These are phyloP conservation scores for Diplodia sapinea DNA, from an alignment of 2,329 filamentous ascomycete genomes.

Conservation along the genomic window DNA sequence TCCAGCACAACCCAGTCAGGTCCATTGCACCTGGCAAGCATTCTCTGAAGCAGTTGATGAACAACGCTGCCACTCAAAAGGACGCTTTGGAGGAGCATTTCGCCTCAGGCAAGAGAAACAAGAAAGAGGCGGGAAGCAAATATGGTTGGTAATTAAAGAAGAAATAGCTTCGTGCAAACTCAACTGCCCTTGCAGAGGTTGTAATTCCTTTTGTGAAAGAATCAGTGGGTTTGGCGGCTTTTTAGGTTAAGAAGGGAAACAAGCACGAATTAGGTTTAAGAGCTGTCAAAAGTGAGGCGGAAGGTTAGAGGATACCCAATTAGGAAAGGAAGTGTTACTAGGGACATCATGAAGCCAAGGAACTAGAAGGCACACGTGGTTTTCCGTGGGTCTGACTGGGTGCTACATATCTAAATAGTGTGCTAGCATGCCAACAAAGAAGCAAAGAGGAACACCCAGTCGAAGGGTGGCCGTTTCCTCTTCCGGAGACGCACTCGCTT, in stretches of 20 bases:
- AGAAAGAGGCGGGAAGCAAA: slow-evolving; percentile 77
- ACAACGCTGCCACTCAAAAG: slow-evolving; percentile 78
- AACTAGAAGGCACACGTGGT: not conserved
- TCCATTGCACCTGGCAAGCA: slow-evolving; percentile 87
- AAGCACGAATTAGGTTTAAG: not conserved
- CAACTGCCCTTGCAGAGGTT: not conserved
- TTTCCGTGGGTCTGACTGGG: not conserved
- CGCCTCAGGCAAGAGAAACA: slow-evolving; percentile 77
- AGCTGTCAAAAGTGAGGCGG: not conserved
- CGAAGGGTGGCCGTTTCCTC: not conserved
- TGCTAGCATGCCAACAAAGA: slow-evolving; percentile 23
- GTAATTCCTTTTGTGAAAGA: not conserved
- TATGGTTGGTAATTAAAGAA: slow-evolving; percentile 76
- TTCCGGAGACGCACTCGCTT: slow-evolving; percentile 13
- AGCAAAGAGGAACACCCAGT: not conserved
- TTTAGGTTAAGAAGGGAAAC: not conserved
- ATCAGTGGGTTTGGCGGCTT: not conserved
- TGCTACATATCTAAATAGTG: not conserved
- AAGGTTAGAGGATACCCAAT: slow-evolving; percentile 19
- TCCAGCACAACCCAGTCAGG: slow-evolving; percentile 81
- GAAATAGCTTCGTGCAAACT: not conserved
- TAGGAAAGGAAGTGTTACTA: not conserved
- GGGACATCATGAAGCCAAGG: not conserved
- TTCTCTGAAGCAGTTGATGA: slow-evolving; percentile 84
- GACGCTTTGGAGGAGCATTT: slow-evolving; percentile 93